Evolutionary conservation across 1,139 yeast species (phyloP).

Genomic region (Meyerozyma sp.): DNA sequence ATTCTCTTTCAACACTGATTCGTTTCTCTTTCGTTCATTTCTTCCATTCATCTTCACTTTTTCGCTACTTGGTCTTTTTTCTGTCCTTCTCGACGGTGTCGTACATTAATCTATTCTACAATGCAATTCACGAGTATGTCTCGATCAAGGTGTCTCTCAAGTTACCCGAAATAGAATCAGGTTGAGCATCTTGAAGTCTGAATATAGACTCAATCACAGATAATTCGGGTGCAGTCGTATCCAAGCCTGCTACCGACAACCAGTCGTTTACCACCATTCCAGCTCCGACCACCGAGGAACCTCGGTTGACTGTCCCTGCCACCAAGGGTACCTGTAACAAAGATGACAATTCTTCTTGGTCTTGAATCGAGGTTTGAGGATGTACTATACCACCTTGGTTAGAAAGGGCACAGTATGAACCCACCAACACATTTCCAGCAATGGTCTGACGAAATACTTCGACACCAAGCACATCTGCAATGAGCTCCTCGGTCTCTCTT

Average conservation of each 20-base stretch:
- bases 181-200: slow-evolving; percentile 85
- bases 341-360: slow-evolving; percentile 95
- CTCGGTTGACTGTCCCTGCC: slow-evolving; percentile 98
- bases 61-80: neutral
- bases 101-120: neutral
- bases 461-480: slow-evolving; percentile 98
- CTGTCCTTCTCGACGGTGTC: neutral
- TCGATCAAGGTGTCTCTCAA: slow-evolving; percentile 89
- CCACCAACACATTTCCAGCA: slow-evolving; percentile 96
- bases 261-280: slow-evolving; percentile 99
- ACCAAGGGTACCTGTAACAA: slow-evolving; percentile 95
- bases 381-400: slow-evolving; percentile 99
- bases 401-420: slow-evolving; percentile 89
- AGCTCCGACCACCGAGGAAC: slow-evolving; percentile 96
- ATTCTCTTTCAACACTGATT: no score
- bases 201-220: slow-evolving; percentile 95
- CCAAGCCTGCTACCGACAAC: slow-evolving; percentile 94
- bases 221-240: slow-evolving; percentile 97
- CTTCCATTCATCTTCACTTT: neutral
- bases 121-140: slow-evolving; percentile 49
- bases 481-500: slow-evolving; percentile 97
- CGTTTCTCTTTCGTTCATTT: no score
- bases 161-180: slow-evolving; percentile 76
- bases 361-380: slow-evolving; percentile 95
- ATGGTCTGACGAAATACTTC: slow-evolving; percentile 99